Conservation (phyloP, 306 rosid genomes). For the Vigna radiata region DNA sequence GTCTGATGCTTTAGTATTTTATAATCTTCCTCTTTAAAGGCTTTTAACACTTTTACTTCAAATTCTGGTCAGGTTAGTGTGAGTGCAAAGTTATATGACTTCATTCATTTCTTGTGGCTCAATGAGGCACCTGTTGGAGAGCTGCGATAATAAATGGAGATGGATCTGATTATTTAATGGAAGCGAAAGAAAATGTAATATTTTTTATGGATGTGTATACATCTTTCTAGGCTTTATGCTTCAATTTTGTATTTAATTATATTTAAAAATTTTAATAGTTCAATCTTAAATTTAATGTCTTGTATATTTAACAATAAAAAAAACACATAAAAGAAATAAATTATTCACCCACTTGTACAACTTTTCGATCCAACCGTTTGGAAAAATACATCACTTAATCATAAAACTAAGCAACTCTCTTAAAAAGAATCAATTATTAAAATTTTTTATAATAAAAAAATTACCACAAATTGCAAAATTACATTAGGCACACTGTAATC, state of each 20-base stretch:
- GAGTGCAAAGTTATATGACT: slow-evolving; percentile 82
- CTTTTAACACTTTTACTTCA: background rate
- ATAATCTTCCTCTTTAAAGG: background rate
- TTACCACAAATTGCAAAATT: background rate
- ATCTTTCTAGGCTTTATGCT: too few species aligned
- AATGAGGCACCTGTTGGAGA: slow-evolving; percentile 98
- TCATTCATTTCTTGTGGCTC: slow-evolving; percentile 95
- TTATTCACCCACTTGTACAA: too few species aligned
- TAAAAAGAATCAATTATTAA: background rate
- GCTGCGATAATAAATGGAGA: slow-evolving; percentile 57
- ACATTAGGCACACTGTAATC: background rate
- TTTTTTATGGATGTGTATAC: background rate
- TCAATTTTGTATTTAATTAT: too few species aligned
- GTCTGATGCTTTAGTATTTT: slow-evolving; percentile 34
- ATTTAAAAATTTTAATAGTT: too few species aligned
- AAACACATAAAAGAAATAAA: too few species aligned
- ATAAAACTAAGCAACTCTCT: background rate
- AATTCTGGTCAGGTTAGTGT: slow-evolving; percentile 77
- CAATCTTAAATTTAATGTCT: too few species aligned
- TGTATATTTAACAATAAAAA: too few species aligned
- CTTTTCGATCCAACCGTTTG: background rate
- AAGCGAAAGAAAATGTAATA: background rate
- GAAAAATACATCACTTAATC: background rate
- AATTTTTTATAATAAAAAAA: background rate
- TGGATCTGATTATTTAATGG: background rate